phyloP scores from a whole-genome alignment of 352 stramenopile species.

The Globisporangium yorkense region DNA sequence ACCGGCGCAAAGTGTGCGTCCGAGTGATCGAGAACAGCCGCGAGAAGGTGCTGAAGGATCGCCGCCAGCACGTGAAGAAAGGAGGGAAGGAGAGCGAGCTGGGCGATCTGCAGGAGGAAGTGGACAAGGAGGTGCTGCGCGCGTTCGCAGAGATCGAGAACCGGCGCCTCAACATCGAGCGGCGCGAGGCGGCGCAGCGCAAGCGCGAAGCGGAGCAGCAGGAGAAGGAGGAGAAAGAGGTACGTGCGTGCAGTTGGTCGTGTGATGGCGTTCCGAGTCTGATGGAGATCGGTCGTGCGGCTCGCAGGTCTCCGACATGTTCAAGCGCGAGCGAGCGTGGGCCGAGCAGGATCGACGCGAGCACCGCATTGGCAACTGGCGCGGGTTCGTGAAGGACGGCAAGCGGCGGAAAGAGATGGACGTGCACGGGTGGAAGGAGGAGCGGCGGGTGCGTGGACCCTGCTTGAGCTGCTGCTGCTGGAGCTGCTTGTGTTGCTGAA shows the following conservation, averaged over 20 bases:
- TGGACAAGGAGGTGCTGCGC: slow-evolving; percentile 74
- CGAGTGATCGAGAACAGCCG: slow-evolving; percentile 75
- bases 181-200: slow-evolving; percentile 59
- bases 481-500: neutral
- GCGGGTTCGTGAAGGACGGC: slow-evolving; percentile 66
- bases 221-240: slow-evolving; percentile 68
- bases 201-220: slow-evolving; percentile 66
- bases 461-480: neutral
- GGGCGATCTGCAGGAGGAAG: slow-evolving; percentile 46
- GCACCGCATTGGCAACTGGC: slow-evolving; percentile 75
- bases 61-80: slow-evolving; percentile 72
- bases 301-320: slow-evolving; percentile 32
- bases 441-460: slow-evolving; percentile 36
- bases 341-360: slow-evolving; percentile 72
- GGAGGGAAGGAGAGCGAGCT: slow-evolving; percentile 68
- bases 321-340: slow-evolving; percentile 75
- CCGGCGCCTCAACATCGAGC: slow-evolving; percentile 65
- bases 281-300: neutral
- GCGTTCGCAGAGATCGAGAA: slow-evolving; percentile 85
- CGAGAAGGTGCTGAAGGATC: slow-evolving; percentile 67
- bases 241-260: slow-evolving; percentile 9
- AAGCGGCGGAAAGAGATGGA: slow-evolving; percentile 64
- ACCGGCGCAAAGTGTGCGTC: slow-evolving; percentile 74
- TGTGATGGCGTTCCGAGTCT: neutral
- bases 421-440: slow-evolving; percentile 53